Evolutionary conservation across 2,329 filamentous ascomycete species (phyloP), one percentile per base, ranked within the genome.

Genomic region (Aspergillus glaucus): DNA sequence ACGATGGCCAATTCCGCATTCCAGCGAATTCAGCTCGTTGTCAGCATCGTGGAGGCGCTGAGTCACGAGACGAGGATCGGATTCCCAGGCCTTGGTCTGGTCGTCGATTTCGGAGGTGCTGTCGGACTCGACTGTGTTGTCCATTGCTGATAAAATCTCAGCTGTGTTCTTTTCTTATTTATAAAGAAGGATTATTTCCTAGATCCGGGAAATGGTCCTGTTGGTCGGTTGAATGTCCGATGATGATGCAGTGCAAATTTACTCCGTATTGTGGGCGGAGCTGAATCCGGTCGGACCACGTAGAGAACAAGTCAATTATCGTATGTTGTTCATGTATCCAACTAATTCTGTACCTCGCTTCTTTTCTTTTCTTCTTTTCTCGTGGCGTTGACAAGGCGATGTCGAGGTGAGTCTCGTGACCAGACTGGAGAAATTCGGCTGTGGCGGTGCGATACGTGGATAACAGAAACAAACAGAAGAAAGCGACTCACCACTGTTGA

Each of bases 1-100:
- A 28, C 70, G 69, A 50, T 73, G 70, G 37, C 69, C 69, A 47
- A 73, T 66, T 17, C 66, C 67, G 54, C 66, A 70, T 49, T 68
- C 64, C 32, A 60, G 57, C 5, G 64, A 53, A 36, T 57, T 43
- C 37, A 54, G 30, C 39, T 56, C 50, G 14, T 50, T 21, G 6
- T 54, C 56, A 47, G 60, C 59, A 34, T 59, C 52, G 34, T 52
- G 44, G 40, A 55, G 51, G 24, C 51, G 53, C 15, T 51, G 51
- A 22, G 53, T 50, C 42, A 56, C 44, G n/a, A 57, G 54, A 22
- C 47, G 60, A 46, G 56, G 55, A 45, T 67, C 64, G 17, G 58
- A 65, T 45, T 61, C 62, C 60, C 63, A 68, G 10, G 53, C 52
- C 46, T 63, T 66, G 39, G 56, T 58, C 50, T 63, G 65, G 43